phyloP scores from a whole-genome alignment of 2,329 filamentous ascomycete genomes.

The Davidsoniella eucalypti region DNA sequence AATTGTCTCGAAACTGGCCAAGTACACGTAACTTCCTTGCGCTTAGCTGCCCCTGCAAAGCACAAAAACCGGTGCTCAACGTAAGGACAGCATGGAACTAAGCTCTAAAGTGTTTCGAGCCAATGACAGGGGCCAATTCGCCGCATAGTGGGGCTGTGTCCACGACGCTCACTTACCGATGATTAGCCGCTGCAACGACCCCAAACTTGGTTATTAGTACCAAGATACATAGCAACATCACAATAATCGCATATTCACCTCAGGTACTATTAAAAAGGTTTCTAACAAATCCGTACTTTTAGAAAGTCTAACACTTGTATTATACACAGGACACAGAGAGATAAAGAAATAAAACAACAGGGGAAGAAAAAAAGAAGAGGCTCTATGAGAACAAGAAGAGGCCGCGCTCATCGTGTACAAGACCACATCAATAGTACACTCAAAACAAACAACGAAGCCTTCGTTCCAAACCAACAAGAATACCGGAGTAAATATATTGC shows the following conservation, averaged over 20 bases:
- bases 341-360: constrained; percentile 9
- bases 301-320: constrained; percentile 13
- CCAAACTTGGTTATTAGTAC: not conserved
- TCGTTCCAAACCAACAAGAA: not conserved
- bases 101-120: not conserved
- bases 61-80: not conserved
- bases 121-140: constrained; percentile 4
- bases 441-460: too few relatives aligned
- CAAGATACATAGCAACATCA: not conserved
- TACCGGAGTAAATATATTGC: too few relatives aligned
- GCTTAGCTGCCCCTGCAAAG: not conserved
- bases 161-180: not conserved
- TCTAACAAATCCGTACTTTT: constrained; percentile 6
- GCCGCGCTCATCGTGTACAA: too few relatives aligned
- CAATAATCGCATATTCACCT: not conserved
- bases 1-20: constrained; percentile 9
- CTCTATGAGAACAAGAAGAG: not conserved
- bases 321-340: constrained; percentile 11
- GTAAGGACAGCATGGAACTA: constrained; percentile 8
- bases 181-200: constrained; percentile 1
- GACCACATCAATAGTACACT: too few relatives aligned
- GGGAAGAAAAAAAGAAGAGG: not conserved
- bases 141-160: constrained; percentile 2
- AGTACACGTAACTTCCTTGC: constrained; percentile 11
- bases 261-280: not conserved